Base-by-base conservation (phyloP, 2,329 filamentous ascomycete species). In the Cyphellophora europaea region DNA sequence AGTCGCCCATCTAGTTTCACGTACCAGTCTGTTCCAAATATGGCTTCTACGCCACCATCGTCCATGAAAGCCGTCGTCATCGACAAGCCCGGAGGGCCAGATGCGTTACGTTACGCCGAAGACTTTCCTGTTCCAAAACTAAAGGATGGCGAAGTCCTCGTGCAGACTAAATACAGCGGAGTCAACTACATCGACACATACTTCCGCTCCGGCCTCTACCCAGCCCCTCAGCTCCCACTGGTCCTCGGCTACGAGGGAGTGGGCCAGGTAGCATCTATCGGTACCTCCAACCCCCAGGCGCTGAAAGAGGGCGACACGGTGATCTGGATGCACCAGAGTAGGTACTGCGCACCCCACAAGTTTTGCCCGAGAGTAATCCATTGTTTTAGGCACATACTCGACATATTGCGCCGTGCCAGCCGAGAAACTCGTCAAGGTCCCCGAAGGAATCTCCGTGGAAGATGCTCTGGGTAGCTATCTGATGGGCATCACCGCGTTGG, bases 161-260 rank as follows among this genome's bases (percentile, higher is more conserved):
- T 94, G 39, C 81, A 80, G 60, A 93, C 93, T 59, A 74, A 80
- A 44, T 82, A 74, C 54, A 69, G 81, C 32, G 88, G 87, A 41
- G 66, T 94, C 42, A 94, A 94, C 62, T 93, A 74, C 62, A 93
- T 94, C 52, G 88, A 94, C 60, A 93, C 74, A 25, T 93, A 94
- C 63, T 93, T 88, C 72, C 85, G 88, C 55, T 77, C 73, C 10
- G 88, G 88, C 8, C 73, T 93, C 33, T 94, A 94, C 67, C 64
- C 69, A 10, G 35, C 40, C 11, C 65, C 77, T 1, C 69, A 80
- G 1, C 76, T 82, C 49, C 88, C 87, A 4, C 72, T 82, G 49
- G 77, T 79, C 33, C 78, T 89, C 13, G 87, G 88, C 42, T 79
- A 81, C 50, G 88, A 95, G 65, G 83, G 71, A 40, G 72, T 76